These are phyloP conservation scores for Epichloe elymi DNA, from an alignment of 2,329 filamentous ascomycete genomes.

Conservation along the genomic window DNA sequence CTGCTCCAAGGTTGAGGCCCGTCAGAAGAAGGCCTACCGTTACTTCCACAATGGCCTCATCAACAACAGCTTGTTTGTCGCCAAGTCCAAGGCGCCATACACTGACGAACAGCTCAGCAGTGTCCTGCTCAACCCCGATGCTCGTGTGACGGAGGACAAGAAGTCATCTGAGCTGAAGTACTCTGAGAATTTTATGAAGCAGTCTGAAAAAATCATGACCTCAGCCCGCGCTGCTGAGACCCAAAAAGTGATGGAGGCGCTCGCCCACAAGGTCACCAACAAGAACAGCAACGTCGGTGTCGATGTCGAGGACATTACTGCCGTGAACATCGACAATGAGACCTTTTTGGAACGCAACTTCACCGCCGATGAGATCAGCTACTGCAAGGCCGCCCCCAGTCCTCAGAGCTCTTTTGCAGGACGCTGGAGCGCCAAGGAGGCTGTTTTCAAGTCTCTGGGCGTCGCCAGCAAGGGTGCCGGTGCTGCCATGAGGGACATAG, in stretches of 20 bases:
- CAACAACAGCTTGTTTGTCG: conserved; percentile 95
- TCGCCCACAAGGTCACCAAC: conserved; percentile 48
- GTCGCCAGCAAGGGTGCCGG: conserved; percentile 79
- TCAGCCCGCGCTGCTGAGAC: conserved; percentile 46
- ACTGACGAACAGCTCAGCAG: conserved; percentile 72
- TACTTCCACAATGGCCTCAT: conserved; percentile 98
- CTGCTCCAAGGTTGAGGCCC: conserved; percentile 74
- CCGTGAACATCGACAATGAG: conserved; percentile 86
- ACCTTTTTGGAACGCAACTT: conserved; percentile 95
- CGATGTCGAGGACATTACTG: conserved; percentile 78
- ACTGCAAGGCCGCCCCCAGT: conserved; percentile 68
- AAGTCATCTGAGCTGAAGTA: conserved; percentile 72
- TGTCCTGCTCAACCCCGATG: conserved; percentile 88
- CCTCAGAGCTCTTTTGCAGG: conserved; percentile 88
- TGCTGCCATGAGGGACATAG: conserved; percentile 85
- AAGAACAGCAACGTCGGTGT: conserved; percentile 72
- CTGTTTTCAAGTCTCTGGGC: conserved; percentile 93
- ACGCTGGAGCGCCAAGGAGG: conserved; percentile 95
- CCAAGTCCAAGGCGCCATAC: conserved; percentile 86
- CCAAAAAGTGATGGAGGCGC: conserved; percentile 61
- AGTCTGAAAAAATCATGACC: conserved; percentile 40
- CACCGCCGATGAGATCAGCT: conserved; percentile 67
- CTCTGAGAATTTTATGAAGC: conserved; percentile 55
- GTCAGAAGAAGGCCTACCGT: conserved; percentile 97
- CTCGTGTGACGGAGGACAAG: conserved; percentile 73